phyloP scores from a whole-genome alignment of 2,329 filamentous ascomycete genomes.

The Tolypocladium sp. region DNA sequence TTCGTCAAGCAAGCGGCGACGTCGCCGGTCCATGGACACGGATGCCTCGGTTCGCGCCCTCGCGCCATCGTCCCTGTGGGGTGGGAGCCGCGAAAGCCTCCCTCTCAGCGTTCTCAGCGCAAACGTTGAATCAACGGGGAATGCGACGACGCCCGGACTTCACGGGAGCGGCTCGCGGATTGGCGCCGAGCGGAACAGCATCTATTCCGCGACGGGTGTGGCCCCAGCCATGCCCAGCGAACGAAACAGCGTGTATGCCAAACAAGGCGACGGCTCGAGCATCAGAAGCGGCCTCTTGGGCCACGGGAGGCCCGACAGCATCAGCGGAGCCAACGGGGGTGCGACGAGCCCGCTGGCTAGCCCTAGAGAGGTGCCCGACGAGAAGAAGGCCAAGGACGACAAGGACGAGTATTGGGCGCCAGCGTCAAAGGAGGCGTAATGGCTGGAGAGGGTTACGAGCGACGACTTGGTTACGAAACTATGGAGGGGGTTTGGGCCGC shows the following conservation, averaged over 20 bases:
- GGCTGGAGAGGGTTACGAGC: background rate
- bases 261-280: constrained; percentile 63
- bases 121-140: constrained; percentile 46
- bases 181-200: constrained; percentile 59
- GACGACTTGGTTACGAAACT: background rate
- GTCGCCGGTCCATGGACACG: constrained; percentile 73
- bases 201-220: constrained; percentile 69
- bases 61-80: constrained; percentile 75
- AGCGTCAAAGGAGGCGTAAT: background rate
- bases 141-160: constrained; percentile 38
- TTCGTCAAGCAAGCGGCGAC: constrained; percentile 69
- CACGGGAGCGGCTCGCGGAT: constrained; percentile 38
- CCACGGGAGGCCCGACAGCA: constrained; percentile 74
- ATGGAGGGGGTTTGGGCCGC: background rate
- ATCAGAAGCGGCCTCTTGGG: constrained; percentile 68
- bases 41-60: constrained; percentile 78
- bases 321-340: constrained; percentile 64
- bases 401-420: constrained; percentile 11
- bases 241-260: constrained; percentile 72
- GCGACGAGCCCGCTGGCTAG: constrained; percentile 54
- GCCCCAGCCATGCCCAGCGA: constrained; percentile 61
- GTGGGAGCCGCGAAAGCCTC: constrained; percentile 70
- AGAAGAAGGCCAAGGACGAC: constrained; percentile 21
- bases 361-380: constrained; percentile 34
- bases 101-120: constrained; percentile 70